Conservation (phyloP, 2,329 filamentous ascomycete species). For the Claviceps monticola region DNA sequence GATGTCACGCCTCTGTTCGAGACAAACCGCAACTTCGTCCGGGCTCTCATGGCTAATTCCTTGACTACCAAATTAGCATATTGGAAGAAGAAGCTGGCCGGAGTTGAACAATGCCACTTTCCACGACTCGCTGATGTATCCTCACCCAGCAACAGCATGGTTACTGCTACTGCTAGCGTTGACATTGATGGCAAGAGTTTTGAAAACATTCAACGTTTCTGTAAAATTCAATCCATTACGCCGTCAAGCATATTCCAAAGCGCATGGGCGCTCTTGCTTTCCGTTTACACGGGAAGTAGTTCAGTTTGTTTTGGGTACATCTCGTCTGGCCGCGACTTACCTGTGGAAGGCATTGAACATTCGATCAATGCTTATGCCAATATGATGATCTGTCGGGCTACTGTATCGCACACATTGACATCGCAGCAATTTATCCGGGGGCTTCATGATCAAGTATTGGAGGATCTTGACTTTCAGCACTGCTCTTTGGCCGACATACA, state of each 20-base stretch:
- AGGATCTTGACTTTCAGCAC: slow-evolving; percentile 30
- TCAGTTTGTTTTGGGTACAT: slow-evolving; percentile 3
- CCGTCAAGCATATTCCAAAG: slow-evolving; percentile 3
- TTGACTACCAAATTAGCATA: slow-evolving; percentile 3
- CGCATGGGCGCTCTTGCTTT: slow-evolving; percentile 8
- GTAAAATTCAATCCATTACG: slow-evolving; percentile 19
- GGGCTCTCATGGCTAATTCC: slow-evolving; percentile 2
- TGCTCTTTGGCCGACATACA: slow-evolving; percentile 35
- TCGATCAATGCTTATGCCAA: slow-evolving; percentile 4
- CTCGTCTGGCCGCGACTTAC: slow-evolving; percentile 1
- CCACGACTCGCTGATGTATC: neutral
- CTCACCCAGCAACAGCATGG: neutral
- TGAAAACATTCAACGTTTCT: slow-evolving; percentile 16
- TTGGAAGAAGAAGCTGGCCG: slow-evolving; percentile 7
- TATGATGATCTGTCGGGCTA: slow-evolving; percentile 1
- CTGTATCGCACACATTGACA: slow-evolving; percentile 14
- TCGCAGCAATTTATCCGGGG: slow-evolving; percentile 19
- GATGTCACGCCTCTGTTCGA: neutral
- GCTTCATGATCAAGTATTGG: slow-evolving; percentile 30
- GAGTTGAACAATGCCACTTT: slow-evolving; percentile 8
- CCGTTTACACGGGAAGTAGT: slow-evolving; percentile 1
- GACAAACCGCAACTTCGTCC: slow-evolving; percentile 2
- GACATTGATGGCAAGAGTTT: neutral
- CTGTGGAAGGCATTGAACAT: slow-evolving; percentile 1
- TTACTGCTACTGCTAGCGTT: neutral